Conservation (phyloP, 2,329 filamentous ascomycete genomes). For the Fusarium piperis region DNA sequence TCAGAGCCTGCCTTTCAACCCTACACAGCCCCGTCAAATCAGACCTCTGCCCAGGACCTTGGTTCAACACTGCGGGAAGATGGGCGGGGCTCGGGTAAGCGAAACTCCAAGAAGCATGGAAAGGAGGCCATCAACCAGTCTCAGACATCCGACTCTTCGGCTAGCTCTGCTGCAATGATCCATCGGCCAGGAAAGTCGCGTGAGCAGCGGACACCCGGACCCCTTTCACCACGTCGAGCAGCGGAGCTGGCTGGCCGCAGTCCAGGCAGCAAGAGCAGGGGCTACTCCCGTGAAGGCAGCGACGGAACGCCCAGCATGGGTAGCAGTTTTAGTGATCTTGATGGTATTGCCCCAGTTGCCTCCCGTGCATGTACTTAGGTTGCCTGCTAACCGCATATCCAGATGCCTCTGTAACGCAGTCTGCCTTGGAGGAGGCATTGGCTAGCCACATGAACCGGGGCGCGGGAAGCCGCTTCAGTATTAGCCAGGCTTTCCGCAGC, state of each 20-base stretch:
- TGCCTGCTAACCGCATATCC: conserved; percentile 4
- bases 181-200: conserved; percentile 44
- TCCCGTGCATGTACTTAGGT: not conserved
- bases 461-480: conserved; percentile 66
- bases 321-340: conserved; percentile 86
- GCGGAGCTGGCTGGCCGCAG: conserved; percentile 67
- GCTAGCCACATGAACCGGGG: conserved; percentile 62
- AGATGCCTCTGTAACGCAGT: conserved; percentile 85
- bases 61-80: conserved; percentile 64
- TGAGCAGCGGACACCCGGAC: conserved; percentile 52
- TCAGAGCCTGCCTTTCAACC: conserved; percentile 66
- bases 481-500: conserved; percentile 73
- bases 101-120: conserved; percentile 42
- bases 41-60: conserved; percentile 55
- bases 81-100: conserved; percentile 46
- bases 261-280: conserved; percentile 60
- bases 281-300: conserved; percentile 68
- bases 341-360: conserved; percentile 61
- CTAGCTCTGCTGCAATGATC: conserved; percentile 59
- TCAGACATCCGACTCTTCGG: conserved; percentile 71
- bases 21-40: conserved; percentile 51
- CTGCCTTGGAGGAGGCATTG: conserved; percentile 80
- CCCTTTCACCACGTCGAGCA: conserved; percentile 67
- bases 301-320: conserved; percentile 83
- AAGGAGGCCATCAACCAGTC: conserved; percentile 56